Conservation (phyloP, 345 rosid species). For the Leavenworthia alabamica region DNA sequence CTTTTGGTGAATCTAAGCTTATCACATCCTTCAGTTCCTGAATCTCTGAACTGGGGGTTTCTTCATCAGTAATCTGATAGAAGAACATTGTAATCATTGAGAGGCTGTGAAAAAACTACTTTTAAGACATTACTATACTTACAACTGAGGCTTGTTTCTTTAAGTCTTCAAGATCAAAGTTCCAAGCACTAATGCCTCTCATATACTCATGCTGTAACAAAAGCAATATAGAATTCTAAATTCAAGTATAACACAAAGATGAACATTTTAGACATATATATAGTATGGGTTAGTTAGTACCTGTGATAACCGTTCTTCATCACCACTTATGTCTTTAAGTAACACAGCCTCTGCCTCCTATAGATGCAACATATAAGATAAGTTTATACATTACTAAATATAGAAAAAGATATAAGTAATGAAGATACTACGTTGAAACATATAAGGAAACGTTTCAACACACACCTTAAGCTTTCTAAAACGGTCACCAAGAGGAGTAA, state of each 20-base stretch:
- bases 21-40: too few relatives aligned
- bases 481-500: constrained; percentile 74
- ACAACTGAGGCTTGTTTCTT: constrained; percentile 69
- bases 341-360: constrained; percentile 27
- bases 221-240: constrained; percentile 1
- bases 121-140: constrained; percentile 27
- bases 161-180: constrained; percentile 75
- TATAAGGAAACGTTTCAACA: background rate
- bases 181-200: constrained; percentile 80
- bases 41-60: too few relatives aligned
- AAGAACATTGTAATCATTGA: too few relatives aligned
- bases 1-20: too few relatives aligned
- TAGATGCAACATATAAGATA: background rate
- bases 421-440: background rate
- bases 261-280: background rate
- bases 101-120: too few relatives aligned
- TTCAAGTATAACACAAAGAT: background rate
- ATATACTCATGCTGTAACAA: constrained; percentile 66
- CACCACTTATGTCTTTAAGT: constrained; percentile 52
- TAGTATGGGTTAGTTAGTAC: constrained; percentile 18
- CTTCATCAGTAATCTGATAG: too few relatives aligned
- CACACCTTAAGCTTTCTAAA: constrained; percentile 66
- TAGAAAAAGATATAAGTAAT: background rate
- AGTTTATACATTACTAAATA: background rate
- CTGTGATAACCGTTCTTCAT: constrained; percentile 78